Base-by-base conservation (phyloP, 306 rosid species). In the Castanea crenata region DNA sequence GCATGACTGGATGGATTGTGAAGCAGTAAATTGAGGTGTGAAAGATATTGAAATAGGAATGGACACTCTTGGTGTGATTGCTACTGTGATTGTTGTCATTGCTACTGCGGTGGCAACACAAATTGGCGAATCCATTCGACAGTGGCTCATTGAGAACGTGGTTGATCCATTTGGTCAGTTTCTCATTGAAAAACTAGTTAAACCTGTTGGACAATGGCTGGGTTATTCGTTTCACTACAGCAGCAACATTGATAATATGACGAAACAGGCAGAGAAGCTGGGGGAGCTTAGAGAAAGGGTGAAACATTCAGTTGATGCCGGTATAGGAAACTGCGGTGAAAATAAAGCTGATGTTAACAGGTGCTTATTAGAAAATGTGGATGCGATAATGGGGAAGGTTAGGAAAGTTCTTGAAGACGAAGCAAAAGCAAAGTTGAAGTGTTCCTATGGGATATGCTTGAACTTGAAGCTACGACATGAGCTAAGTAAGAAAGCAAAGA, bases 401-500 rank as follows among this genome's bases (percentile, higher is more conserved):
- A 20, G 54, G 23, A 0, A 27, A 0, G 34, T 71, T n/a, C 52
- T 0, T 9, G 58, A 55, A 18, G 61, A 61, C 1, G 56, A 63
- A 20, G 11, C 12, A 1, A 20, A 12, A 20, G 51, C 52, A 0
- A 32, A 5, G 8, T 38, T 8, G 0, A 32, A 69, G 63, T 81
- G 83, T 7, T 32, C 32, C 1, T 19, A 9, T 25, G 73, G 76
- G 63, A 51, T 61, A 29, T 80, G 70, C 46, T 57, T 69, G 2
- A 74, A 81, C 35, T 55, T 85, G 55, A n/a, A 21, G 59, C 51
- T 15, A 0, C 75, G 78, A 0, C 31, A 69, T 74, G 73, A 35
- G 15, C 69, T 76, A 15, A 55, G 89, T 8, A 74, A 54, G 41
- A 44, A 20, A 59, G 84, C 82, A 1, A 21, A 20, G 27, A 68